Evolutionary conservation across 164 flowering plant genomes (phyloP).

Genomic region (Dillenia turbinata): DNA sequence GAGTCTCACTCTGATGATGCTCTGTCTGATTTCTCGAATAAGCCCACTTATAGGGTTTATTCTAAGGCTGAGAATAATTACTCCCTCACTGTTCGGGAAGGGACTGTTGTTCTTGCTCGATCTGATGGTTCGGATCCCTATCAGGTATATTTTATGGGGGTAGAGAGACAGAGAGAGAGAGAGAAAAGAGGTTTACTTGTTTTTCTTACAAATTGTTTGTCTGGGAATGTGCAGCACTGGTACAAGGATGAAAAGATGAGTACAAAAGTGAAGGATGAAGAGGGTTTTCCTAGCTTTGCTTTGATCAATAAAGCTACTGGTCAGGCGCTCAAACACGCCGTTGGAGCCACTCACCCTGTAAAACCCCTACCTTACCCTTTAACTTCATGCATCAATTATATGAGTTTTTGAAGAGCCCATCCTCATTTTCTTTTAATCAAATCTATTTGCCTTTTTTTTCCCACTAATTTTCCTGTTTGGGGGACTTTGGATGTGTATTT

Average conservation of each 20-base stretch:
- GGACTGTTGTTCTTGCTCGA: slow-evolving; percentile 48
- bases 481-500: no score
- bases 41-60: slow-evolving; percentile 42
- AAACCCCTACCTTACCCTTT: slow-evolving; percentile 2
- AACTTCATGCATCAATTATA: not conserved
- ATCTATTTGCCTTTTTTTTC: no score
- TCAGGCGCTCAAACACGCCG: slow-evolving; percentile 66
- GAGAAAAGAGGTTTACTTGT: not conserved
- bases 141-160: slow-evolving; percentile 30
- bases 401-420: not conserved
- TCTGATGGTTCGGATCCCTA: slow-evolving; percentile 34
- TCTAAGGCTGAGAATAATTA: slow-evolving; percentile 45
- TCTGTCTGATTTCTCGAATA: slow-evolving; percentile 12
- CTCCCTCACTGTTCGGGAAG: slow-evolving; percentile 52
- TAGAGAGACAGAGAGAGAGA: no score
- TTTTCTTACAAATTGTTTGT: not conserved
- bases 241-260: slow-evolving; percentile 72
- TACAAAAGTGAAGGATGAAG: slow-evolving; percentile 66
- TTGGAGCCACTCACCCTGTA: slow-evolving; percentile 66
- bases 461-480: no score
- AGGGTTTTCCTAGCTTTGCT: slow-evolving; percentile 62
- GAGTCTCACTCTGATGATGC: slow-evolving; percentile 10
- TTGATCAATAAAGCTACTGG: slow-evolving; percentile 67
- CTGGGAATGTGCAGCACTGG: slow-evolving; percentile 52
- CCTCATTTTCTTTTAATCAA: not conserved